Conservation (phyloP, 2,329 filamentous ascomycete species). For the Arthrobotrys sphaeroides region DNA sequence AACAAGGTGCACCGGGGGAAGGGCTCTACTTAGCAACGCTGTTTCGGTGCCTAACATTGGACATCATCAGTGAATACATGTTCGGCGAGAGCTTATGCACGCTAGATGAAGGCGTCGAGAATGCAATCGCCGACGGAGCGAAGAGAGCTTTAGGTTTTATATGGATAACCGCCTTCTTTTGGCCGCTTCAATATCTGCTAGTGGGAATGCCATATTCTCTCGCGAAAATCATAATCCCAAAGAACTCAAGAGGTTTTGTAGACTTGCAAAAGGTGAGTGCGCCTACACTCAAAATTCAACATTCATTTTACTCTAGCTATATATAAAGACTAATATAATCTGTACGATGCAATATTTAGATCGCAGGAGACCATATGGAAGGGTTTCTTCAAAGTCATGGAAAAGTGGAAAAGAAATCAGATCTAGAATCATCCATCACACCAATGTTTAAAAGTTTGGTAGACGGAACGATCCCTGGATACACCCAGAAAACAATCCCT, state of each 20-base stretch:
- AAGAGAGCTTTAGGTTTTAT: not conserved
- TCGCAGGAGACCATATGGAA: not conserved
- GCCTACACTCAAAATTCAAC: too few species aligned
- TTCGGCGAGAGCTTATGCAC: not conserved
- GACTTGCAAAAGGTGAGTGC: not conserved
- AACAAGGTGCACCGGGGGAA: not conserved
- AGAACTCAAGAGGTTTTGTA: not conserved
- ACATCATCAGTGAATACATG: constrained; percentile 11
- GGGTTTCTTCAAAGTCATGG: not conserved
- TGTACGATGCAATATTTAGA: not conserved
- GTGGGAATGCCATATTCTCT: not conserved
- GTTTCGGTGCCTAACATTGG: not conserved
- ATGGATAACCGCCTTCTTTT: not conserved
- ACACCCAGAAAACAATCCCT: not conserved
- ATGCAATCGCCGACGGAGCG: not conserved
- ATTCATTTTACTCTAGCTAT: too few species aligned
- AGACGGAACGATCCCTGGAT: not conserved
- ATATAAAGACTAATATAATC: not conserved
- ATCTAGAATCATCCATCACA: not conserved
- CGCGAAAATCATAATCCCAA: not conserved
- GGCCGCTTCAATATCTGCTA: not conserved
- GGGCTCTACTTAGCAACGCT: not conserved
- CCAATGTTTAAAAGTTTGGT: not conserved
- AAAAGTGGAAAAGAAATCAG: not conserved
- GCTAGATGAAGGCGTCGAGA: not conserved